Conservation (phyloP, 2,329 filamentous ascomycete genomes). For the Stenocarpella maydis region DNA sequence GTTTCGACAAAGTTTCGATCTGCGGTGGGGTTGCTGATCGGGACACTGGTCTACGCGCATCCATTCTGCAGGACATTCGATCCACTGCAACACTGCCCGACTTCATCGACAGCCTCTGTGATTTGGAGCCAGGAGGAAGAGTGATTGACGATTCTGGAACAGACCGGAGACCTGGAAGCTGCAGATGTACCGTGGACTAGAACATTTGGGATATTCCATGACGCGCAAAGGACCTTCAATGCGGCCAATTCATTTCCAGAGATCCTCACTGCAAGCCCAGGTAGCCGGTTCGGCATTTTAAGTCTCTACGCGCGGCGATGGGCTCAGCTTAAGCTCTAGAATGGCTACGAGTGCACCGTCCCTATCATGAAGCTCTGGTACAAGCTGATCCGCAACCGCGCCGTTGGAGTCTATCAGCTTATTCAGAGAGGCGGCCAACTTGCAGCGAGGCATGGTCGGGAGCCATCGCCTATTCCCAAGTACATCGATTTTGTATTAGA, state of each 20-base stretch:
- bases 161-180: not conserved
- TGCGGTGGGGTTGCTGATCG: not conserved
- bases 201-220: not conserved
- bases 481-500: rapidly evolving
- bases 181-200: not conserved
- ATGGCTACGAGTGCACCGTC: not conserved
- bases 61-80: not conserved
- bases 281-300: too few species aligned
- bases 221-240: not conserved
- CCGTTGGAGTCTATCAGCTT: not conserved
- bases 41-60: not conserved
- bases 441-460: not conserved
- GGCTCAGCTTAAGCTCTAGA: too few species aligned
- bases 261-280: too few species aligned
- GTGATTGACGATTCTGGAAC: not conserved
- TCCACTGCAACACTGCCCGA: not conserved
- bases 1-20: not conserved
- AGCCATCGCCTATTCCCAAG: not conserved
- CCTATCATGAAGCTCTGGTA: not conserved
- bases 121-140: too few species aligned
- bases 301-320: too few species aligned
- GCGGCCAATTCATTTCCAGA: too few species aligned
- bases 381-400: not conserved
- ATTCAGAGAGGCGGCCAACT: not conserved
- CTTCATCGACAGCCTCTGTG: not conserved